Percentiles rank a stretch among this genome's conserved stretches.
phyloP scores from a whole-genome alignment of 805 yeast genomes.

The Kodamaea leandrae region DNA sequence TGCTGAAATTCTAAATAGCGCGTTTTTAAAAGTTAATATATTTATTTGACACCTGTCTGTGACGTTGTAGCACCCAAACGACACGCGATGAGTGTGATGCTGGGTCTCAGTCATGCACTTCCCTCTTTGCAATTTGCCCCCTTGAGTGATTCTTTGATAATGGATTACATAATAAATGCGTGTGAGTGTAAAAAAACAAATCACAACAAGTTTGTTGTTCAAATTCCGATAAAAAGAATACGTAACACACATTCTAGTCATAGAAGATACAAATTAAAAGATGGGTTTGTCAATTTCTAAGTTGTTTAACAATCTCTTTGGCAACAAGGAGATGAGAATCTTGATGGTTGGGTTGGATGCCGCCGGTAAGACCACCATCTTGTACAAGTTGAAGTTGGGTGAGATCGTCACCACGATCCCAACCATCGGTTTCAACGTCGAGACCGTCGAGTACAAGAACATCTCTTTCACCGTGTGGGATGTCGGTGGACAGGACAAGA shows the following conservation, averaged over 20 bases:
- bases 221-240: constrained; percentile 9
- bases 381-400: constrained; percentile 43
- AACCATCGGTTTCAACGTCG: constrained; percentile 44
- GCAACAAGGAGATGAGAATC: constrained; percentile 43
- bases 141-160: background rate
- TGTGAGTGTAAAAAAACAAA: constrained; percentile 8
- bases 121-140: too few species aligned
- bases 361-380: constrained; percentile 45
- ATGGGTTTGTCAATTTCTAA: constrained; percentile 43
- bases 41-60: too few species aligned
- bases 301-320: constrained; percentile 40
- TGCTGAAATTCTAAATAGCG: too few species aligned
- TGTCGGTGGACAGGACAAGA: constrained; percentile 45
- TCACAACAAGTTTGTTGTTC: constrained; percentile 12
- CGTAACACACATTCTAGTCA: constrained; percentile 10
- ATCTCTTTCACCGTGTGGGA: constrained; percentile 45
- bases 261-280: constrained; percentile 9
- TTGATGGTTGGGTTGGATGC: constrained; percentile 46
- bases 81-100: too few species aligned
- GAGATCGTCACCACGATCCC: constrained; percentile 44
- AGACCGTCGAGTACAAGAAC: constrained; percentile 43
- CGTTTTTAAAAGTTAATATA: too few species aligned
- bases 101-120: too few species aligned
- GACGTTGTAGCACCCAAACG: too few species aligned
- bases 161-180: constrained; percentile 3